Percentiles rank a stretch among this genome's conserved stretches.
These are phyloP conservation scores for Fraxinus angustifolia DNA, from an alignment of 305 asterid species.

Conservation along the genomic window DNA sequence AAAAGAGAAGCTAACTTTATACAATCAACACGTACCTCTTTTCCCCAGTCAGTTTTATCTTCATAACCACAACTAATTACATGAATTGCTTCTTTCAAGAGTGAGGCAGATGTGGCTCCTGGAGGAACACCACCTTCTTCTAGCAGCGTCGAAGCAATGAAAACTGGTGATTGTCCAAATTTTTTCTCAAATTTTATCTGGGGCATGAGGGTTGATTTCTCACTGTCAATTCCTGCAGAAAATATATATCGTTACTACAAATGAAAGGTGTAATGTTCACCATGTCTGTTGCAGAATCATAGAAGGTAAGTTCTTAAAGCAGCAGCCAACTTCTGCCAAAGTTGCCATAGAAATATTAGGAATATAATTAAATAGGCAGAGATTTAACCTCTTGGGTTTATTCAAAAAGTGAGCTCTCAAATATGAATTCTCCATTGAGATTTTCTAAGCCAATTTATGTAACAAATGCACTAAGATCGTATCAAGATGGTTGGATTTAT, in stretches of 20 bases:
- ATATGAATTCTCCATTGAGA: neutral
- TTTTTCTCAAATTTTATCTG: constrained; percentile 84
- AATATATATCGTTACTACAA: constrained; percentile 2
- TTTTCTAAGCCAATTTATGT: neutral
- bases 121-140: constrained; percentile 89
- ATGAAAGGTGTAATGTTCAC: neutral
- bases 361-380: neutral
- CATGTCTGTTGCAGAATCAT: neutral
- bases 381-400: neutral
- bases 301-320: neutral
- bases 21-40: constrained; percentile 52
- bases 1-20: neutral
- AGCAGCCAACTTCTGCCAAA: neutral
- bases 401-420: neutral
- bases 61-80: constrained; percentile 95
- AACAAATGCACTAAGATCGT: neutral
- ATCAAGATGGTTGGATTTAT: neutral
- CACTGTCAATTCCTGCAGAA: constrained; percentile 70
- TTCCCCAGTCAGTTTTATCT: constrained; percentile 98
- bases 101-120: constrained; percentile 81
- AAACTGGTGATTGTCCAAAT: constrained; percentile 90
- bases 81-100: constrained; percentile 89
- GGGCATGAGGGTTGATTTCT: constrained; percentile 82
- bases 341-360: neutral
- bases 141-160: constrained; percentile 78